Evolutionary conservation across 2,329 filamentous ascomycete genomes (phyloP).

Genomic region (Neoascochyta sp.): DNA sequence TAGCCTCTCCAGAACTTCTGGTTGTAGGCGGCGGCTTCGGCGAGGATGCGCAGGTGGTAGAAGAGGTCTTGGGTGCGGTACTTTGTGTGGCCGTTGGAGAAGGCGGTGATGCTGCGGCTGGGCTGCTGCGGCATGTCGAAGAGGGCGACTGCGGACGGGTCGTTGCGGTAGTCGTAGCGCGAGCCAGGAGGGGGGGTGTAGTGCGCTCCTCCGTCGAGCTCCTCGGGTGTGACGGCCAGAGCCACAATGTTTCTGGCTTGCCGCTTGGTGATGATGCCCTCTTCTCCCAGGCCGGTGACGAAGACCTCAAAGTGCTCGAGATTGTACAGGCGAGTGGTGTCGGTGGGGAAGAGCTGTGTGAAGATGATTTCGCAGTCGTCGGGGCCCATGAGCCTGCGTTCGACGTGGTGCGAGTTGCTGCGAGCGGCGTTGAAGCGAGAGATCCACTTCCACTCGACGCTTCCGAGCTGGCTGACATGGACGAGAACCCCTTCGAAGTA

Average conservation of each 20-base stretch:
- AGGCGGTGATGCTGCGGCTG: conserved; percentile 1
- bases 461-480: conserved; percentile 1
- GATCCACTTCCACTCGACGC: conserved; percentile 9
- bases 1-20: conserved; percentile 11
- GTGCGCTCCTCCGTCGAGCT: conserved; percentile 4
- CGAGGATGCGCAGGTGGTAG: conserved; percentile 7
- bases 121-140: conserved; percentile 7
- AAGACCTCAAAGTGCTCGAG: conserved; percentile 10
- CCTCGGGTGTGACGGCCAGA: conserved; percentile 3
- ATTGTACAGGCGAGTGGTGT: conserved; percentile 2
- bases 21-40: conserved; percentile 15
- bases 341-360: conserved; percentile 7
- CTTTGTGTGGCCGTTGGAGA: neutral
- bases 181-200: neutral
- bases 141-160: conserved; percentile 1
- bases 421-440: conserved; percentile 5
- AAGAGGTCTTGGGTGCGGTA: neutral
- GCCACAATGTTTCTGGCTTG: conserved; percentile 1
- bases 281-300: conserved; percentile 4
- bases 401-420: conserved; percentile 1
- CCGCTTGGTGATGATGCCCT: conserved; percentile 5
- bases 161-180: conserved; percentile 1
- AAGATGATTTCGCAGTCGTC: conserved; percentile 10
- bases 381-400: conserved; percentile 2
- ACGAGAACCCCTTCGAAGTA: conserved; percentile 3